Percentiles rank a stretch among this genome's conserved stretches.
Conservation (phyloP, 352 stramenopile species). For the Pythium monospermum region DNA sequence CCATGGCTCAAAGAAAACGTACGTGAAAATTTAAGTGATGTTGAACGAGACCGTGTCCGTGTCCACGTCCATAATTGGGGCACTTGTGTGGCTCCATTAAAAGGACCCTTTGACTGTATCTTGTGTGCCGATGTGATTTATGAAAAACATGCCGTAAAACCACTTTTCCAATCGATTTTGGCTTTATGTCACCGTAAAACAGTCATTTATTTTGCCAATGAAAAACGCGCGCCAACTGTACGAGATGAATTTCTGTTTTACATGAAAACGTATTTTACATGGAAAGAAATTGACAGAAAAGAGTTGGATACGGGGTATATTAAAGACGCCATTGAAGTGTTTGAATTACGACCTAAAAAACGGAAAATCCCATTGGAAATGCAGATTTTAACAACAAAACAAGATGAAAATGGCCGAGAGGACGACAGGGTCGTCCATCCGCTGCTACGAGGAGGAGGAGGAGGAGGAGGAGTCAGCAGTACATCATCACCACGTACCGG, state of each 20-base stretch:
- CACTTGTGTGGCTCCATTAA: slow-evolving; percentile 45
- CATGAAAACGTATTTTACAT: slow-evolving; percentile 69
- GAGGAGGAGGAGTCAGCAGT: slow-evolving; percentile 6
- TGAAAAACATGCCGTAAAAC: slow-evolving; percentile 69
- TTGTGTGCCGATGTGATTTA: slow-evolving; percentile 81
- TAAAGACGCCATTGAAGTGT: slow-evolving; percentile 75
- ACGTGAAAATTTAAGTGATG: slow-evolving; percentile 48
- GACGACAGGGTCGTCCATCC: slow-evolving; percentile 39
- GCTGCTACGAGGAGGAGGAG: slow-evolving; percentile 22
- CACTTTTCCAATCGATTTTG: slow-evolving; percentile 73
- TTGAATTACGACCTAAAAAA: slow-evolving; percentile 72
- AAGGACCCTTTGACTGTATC: slow-evolving; percentile 72
- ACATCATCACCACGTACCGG: slow-evolving; percentile 5
- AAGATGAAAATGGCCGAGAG: slow-evolving; percentile 16
- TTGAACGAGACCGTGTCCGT: slow-evolving; percentile 53
- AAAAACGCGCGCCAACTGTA: slow-evolving; percentile 55
- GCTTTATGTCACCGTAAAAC: slow-evolving; percentile 74
- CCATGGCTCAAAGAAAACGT: slow-evolving; percentile 77
- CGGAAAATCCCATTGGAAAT: slow-evolving; percentile 69
- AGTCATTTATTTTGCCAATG: slow-evolving; percentile 72
- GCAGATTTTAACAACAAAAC: no score
- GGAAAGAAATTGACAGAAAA: slow-evolving; percentile 52
- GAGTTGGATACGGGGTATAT: slow-evolving; percentile 63
- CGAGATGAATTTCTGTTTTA: slow-evolving; percentile 63
- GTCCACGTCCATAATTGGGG: slow-evolving; percentile 42